These are phyloP conservation scores for Xylariaceae sp. DNA, from an alignment of 2,329 filamentous ascomycete genomes.

Conservation along the genomic window DNA sequence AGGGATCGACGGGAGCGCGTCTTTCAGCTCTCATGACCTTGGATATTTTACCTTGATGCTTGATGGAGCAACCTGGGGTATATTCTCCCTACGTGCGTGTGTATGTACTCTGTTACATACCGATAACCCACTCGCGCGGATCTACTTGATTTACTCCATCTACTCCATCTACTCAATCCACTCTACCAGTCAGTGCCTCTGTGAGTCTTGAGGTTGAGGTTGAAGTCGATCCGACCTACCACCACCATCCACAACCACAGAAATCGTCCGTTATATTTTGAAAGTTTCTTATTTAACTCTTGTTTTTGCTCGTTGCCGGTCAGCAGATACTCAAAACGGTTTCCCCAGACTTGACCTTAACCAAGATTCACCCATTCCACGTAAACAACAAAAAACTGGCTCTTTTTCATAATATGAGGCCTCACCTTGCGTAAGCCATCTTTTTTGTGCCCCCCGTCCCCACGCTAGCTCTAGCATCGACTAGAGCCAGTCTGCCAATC, in stretches of 20 bases:
- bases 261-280: background rate
- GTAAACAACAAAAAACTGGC: background rate
- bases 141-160: background rate
- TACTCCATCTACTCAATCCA: no score
- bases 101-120: background rate
- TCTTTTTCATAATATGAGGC: constrained; percentile 6
- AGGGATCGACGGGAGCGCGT: constrained; percentile 6
- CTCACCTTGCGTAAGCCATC: constrained; percentile 2
- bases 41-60: no score
- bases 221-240: no score
- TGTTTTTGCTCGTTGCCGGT: background rate
- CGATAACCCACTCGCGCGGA: background rate
- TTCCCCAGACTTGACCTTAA: background rate
- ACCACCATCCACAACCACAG: background rate
- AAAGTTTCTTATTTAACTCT: background rate
- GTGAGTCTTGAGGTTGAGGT: no score
- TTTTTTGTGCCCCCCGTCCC: constrained; percentile 16
- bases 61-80: no score
- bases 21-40: background rate
- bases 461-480: constrained; percentile 15
- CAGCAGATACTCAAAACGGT: background rate
- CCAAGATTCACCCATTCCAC: constrained; percentile 2
- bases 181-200: no score
- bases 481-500: constrained; percentile 17
- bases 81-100: background rate